A percentile compares a stretch with the other conserved stretches of the same genome.
These are phyloP conservation scores for Aspergillus pseudotamarii DNA, from an alignment of 2,329 filamentous ascomycete genomes.

Conservation along the genomic window DNA sequence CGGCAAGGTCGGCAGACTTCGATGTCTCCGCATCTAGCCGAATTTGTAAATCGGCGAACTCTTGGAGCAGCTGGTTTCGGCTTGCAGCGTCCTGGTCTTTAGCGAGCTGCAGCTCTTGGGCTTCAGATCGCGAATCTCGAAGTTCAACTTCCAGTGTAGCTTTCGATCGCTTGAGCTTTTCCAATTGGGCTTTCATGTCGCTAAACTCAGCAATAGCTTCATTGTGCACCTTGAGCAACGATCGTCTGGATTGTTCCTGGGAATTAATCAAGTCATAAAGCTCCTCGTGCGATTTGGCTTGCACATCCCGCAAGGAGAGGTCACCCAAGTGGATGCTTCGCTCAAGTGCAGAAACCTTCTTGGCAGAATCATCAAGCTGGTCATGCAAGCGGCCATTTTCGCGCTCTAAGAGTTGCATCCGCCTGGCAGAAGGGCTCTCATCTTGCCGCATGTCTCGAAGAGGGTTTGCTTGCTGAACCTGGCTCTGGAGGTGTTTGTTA, in stretches of 20 bases:
- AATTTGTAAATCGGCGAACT: slow-evolving; percentile 92
- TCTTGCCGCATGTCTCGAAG: slow-evolving; percentile 65
- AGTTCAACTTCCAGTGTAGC: slow-evolving; percentile 81
- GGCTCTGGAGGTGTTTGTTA: slow-evolving; percentile 86
- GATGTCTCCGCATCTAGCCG: slow-evolving; percentile 86
- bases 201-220: slow-evolving; percentile 81
- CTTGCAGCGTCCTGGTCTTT: slow-evolving; percentile 87
- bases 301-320: slow-evolving; percentile 84
- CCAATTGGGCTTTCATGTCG: slow-evolving; percentile 83
- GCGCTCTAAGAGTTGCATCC: slow-evolving; percentile 88
- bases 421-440: slow-evolving; percentile 75
- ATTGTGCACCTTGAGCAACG: slow-evolving; percentile 81
- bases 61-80: slow-evolving; percentile 83
- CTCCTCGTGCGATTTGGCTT: slow-evolving; percentile 92
- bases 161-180: slow-evolving; percentile 81
- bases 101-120: slow-evolving; percentile 75
- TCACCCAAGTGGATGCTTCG: slow-evolving; percentile 84
- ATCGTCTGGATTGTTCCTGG: slow-evolving; percentile 85
- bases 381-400: slow-evolving; percentile 91
- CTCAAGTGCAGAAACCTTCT: slow-evolving; percentile 88
- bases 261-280: slow-evolving; percentile 89
- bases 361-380: slow-evolving; percentile 89
- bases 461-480: slow-evolving; percentile 72
- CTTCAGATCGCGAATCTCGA: slow-evolving; percentile 78
- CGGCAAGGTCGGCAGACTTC: slow-evolving; percentile 78